Evolutionary conservation across 2,329 filamentous ascomycete species (phyloP), one percentile per base, ranked within the genome.

Genomic region (Calonectria crousiana): DNA sequence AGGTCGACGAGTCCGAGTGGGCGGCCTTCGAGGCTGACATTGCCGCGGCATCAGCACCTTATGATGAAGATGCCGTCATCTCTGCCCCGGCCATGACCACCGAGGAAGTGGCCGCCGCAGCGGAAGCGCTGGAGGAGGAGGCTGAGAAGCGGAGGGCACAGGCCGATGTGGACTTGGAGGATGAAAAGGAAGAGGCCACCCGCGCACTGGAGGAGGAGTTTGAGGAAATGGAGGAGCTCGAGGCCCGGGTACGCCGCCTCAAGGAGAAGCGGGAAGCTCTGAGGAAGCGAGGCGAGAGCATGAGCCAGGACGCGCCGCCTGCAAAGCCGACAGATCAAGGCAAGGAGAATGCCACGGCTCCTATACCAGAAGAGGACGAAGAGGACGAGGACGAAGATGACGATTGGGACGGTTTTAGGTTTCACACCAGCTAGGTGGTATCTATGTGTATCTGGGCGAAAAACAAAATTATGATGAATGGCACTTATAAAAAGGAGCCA

Each of bases 1-100:
- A 82, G 10, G 85, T 88, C 11, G 92, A 96, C 82, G 95, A 98
- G 81, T 91, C 93, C 69, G 94, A 97, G 84, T 97, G 94, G 94
- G 93, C 94, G 2, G 94, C 95, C 11, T 97, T 98, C 82, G 93
- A 98, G 82, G 94, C 94, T 3, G 95, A 98, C 69, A 92, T 98
- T 70, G 93, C 92, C 23, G 85, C 86, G 36, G 82, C 86, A 30
- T 78, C 83, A 34, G 81, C 81, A 2, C 79, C 85, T 3, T 84
- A 84, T 75, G 79, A 82, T 28, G 81, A 84, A 52, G 88, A 90
- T 72, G 92, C 91, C 9, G 90, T 92, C 3, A 95, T 95, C 76
- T 92, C 90, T 2, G 93, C 93, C 0, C 92, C 93, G 0, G 93
- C 93, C 3, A 87, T 95, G 81, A 91, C 91, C 3, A 89, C 91